A percentile compares a stretch with the other conserved stretches of the same genome.
phyloP scores from a whole-genome alignment of 1,139 yeast species.

The Candida sp. region DNA sequence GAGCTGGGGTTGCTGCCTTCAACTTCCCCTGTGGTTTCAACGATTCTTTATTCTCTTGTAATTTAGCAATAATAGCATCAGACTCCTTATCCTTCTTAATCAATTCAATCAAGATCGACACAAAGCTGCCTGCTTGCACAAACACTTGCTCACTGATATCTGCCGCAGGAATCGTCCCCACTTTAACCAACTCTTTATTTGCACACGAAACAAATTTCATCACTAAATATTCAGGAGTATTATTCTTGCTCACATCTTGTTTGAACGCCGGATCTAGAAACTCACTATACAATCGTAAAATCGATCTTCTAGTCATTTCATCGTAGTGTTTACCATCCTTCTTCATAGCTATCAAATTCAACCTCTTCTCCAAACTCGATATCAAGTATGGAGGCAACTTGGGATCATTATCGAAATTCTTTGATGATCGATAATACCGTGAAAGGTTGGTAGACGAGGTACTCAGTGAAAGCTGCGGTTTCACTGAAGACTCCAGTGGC shows the following conservation, averaged over 20 bases:
- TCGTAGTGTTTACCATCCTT: slow-evolving; percentile 34
- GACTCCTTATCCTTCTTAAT: slow-evolving; percentile 43
- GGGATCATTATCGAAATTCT: slow-evolving; percentile 12
- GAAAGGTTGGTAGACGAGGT: slow-evolving; percentile 6
- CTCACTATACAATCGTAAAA: slow-evolving; percentile 62
- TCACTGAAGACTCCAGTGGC: slow-evolving; percentile 1
- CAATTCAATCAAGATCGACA: slow-evolving; percentile 48
- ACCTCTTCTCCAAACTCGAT: slow-evolving; percentile 42
- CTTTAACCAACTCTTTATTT: slow-evolving; percentile 57
- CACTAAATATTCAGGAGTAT: slow-evolving; percentile 60
- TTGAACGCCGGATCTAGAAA: slow-evolving; percentile 48
- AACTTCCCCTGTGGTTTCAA: slow-evolving; percentile 24
- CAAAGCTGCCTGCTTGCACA: slow-evolving; percentile 56
- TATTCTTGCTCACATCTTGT: slow-evolving; percentile 34
- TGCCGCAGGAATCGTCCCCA: slow-evolving; percentile 36
- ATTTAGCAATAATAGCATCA: slow-evolving; percentile 37
- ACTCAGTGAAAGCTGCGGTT: neutral
- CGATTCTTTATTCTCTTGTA: slow-evolving; percentile 41
- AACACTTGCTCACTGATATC: slow-evolving; percentile 48
- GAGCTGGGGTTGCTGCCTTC: neutral
- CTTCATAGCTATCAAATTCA: slow-evolving; percentile 55
- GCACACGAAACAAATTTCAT: slow-evolving; percentile 65
- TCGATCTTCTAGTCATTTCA: slow-evolving; percentile 38
- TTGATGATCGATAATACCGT: slow-evolving; percentile 5
- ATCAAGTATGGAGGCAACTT: slow-evolving; percentile 48